Base-by-base conservation (phyloP, 78 protist genomes). In the Salpingoeca rosetta region DNA sequence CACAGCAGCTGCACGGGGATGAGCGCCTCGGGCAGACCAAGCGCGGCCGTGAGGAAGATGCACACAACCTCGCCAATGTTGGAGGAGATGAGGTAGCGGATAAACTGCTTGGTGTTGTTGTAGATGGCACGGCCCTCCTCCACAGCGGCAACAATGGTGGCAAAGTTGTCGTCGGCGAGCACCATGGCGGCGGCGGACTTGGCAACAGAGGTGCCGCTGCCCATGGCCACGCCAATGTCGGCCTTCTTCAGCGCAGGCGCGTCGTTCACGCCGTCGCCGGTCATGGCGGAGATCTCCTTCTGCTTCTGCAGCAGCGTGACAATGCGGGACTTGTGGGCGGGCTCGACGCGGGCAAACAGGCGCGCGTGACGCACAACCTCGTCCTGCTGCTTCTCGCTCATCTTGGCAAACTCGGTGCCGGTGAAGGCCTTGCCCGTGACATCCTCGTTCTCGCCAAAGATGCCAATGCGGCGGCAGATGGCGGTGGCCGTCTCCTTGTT, bases 181-280 rank as follows among this genome's bases (percentile, higher is more conserved):
- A 97, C 88, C 93, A 98, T 93, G 65, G 90, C 90, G 2, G 98
- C 76, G 0, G 99, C 99, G 75, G 86, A 96, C 87, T 95, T 94
- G 79, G 97, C 95, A 37, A 97, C 98, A 22, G 91, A 98, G n/a
- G 97, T 93, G 36, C 99, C 99, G 1, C 93, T 41, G 79, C 99
- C 99, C 99, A 97, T 98, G 38, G 99, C 99, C 3, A 96, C 85
- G 38, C 99, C 99, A 12, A 97, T 88, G 83, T 96, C 94, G 0
- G 99, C 98, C 41, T 88, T 80, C 81, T 93, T 92, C 42, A 96
- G 86, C 10, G 99, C 99, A 0, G 98, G 98, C 38, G 97, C 90
- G 56, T 97, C 99, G 86, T 97, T 96, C 80, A 96, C 98, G 57
- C 98, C 99, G 89, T 97, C 99, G 38, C 98, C 98, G 25, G 97